Base-by-base conservation (phyloP, 495 filamentous ascomycete species). In the Talaromyces thailandensis region DNA sequence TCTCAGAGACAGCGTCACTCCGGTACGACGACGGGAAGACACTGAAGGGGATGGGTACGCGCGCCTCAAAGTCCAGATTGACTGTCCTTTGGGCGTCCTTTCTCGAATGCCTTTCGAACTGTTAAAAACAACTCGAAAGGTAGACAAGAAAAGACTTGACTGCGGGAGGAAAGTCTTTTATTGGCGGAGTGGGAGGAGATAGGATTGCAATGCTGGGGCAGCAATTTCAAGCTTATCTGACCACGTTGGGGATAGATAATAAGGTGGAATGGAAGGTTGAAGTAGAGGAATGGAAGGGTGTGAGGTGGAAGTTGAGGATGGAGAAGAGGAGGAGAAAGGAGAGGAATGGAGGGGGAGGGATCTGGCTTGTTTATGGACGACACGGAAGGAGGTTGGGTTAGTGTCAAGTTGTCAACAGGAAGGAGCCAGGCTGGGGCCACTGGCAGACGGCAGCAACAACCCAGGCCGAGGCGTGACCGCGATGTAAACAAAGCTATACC, bases 61-160 rank as follows among this genome's bases (percentile, higher is more conserved):
- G 89, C 82, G 93, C 92, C 89, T 97, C 93, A 92, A 96, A 97
- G 88, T 96, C 93, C 93, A 98, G 93, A 81, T 93, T 98, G 91
- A 81, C 93, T 85, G 87, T 85, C 83, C 87, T 86, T 77, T 74
- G 80, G 84, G 84, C 85, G 87, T 85, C 84, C 86, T 83, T 91
- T 91, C 92, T 92, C 86, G 88, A 86, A 91, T 86, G 86, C 89
- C 91, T 93, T 89, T 88, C 90, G 91, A 91, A 84, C 79, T 81
- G 81, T 84, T 81, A 70, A 67, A 71, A 80, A 83, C 83, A 84
- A 84, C 81, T 79, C 85, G 91, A 90, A 93, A 91, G 92, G 87
- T 87, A 90, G 86, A 92, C 87, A 92, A 93, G 90, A 93, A 93
- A 90, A 90, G 76, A 81, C 78, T 79, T 57, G 68, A 72, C 62